A percentile compares a stretch with the other conserved stretches of the same genome.
These are phyloP conservation scores for Penicillium dipodomyicola DNA, from an alignment of 495 filamentous ascomycete genomes.

Conservation along the genomic window DNA sequence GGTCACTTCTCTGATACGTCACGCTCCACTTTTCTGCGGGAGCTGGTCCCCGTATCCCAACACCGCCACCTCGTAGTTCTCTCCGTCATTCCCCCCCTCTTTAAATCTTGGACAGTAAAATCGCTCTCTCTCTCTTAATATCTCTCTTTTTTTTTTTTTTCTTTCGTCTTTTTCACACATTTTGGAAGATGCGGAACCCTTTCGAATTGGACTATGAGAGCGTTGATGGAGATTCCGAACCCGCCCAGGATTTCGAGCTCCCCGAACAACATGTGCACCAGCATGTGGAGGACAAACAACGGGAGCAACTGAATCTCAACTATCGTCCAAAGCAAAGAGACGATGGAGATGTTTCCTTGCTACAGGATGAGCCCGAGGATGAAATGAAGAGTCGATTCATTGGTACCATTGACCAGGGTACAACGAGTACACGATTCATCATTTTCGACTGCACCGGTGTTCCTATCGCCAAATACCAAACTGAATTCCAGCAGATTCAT, in stretches of 20 bases:
- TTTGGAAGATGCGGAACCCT: conserved; percentile 38
- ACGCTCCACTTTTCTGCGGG: conserved; percentile 28
- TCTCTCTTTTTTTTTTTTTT: conserved; percentile 16
- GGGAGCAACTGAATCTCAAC: conserved; percentile 25
- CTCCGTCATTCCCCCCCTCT: conserved; percentile 15
- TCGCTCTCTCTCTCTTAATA: conserved; percentile 7
- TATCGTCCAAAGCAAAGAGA: conserved; percentile 30
- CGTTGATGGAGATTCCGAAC: conserved; percentile 34
- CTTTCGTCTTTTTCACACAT: neutral
- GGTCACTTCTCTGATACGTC: conserved; percentile 31
- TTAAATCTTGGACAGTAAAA: conserved; percentile 21
- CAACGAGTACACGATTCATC: conserved; percentile 88
- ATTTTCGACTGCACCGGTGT: conserved; percentile 82
- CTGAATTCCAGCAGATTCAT: conserved; percentile 87
- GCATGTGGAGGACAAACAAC: conserved; percentile 6
- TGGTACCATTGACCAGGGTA: conserved; percentile 85
- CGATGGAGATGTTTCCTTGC: conserved; percentile 43
- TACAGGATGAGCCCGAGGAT: conserved; percentile 40
- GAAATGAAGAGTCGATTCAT: conserved; percentile 54
- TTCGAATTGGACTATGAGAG: conserved; percentile 42
- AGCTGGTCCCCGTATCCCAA: conserved; percentile 17
- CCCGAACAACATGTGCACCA: conserved; percentile 4
- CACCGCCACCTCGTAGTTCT: conserved; percentile 22
- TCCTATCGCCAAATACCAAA: conserved; percentile 83
- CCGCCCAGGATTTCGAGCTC: conserved; percentile 25